Evolutionary conservation across 805 yeast genomes (phyloP).

Genomic region (Gaillardinia entomophila): DNA sequence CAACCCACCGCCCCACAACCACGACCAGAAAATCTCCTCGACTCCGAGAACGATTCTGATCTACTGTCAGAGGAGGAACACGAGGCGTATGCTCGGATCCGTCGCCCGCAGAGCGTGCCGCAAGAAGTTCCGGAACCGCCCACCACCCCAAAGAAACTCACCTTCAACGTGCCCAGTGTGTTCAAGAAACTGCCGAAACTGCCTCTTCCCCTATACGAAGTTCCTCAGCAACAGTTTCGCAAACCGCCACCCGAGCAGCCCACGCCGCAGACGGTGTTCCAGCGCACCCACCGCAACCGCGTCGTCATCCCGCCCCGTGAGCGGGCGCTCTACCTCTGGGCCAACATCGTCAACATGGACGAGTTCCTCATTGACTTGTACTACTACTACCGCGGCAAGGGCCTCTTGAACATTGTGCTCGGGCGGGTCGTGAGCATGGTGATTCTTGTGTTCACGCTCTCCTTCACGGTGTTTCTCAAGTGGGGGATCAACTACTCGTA

Average conservation of each 20-base stretch:
- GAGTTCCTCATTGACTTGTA: conserved; percentile 79
- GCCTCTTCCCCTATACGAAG: not conserved
- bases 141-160: conserved; percentile 4
- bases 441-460: conserved; percentile 74
- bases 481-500: conserved; percentile 67
- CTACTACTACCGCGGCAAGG: conserved; percentile 79
- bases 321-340: conserved; percentile 92
- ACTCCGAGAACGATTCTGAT: conserved; percentile 29
- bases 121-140: not conserved
- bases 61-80: conserved; percentile 7
- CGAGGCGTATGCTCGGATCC: not conserved
- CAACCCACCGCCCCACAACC: conserved; percentile 1
- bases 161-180: conserved; percentile 7
- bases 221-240: not conserved
- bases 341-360: conserved; percentile 90
- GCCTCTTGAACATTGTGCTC: conserved; percentile 71
- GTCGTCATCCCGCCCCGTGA: conserved; percentile 45
- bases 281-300: conserved; percentile 1
- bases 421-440: conserved; percentile 60
- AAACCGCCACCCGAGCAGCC: not conserved
- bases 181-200: not conserved
- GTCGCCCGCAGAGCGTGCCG: not conserved
- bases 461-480: conserved; percentile 70
- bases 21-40: conserved; percentile 13
- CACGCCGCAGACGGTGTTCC: not conserved